These are phyloP conservation scores for Salix koriyanagi DNA, from an alignment of 345 rosid species.

Conservation along the genomic window DNA sequence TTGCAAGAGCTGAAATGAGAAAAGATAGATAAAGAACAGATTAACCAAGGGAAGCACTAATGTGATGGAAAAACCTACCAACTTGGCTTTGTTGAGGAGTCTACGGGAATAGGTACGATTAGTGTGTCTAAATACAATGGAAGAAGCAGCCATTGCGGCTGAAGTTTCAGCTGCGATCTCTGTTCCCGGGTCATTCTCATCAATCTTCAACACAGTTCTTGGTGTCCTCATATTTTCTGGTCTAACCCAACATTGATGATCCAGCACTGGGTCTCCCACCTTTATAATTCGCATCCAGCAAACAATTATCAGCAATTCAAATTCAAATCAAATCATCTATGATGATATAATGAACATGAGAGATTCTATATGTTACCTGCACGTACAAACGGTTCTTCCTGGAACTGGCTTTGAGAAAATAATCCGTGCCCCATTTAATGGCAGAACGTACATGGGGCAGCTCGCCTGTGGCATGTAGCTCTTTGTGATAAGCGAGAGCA, in stretches of 20 bases:
- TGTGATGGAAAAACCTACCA: conserved; percentile 21
- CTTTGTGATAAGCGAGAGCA: conserved; percentile 42
- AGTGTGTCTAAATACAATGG: conserved; percentile 51
- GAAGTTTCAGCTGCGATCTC: conserved; percentile 87
- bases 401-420: conserved; percentile 62
- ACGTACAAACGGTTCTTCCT: conserved; percentile 50
- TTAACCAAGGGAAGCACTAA: background rate
- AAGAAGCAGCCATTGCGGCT: conserved; percentile 76
- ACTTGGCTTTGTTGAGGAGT: conserved; percentile 83
- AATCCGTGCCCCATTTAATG: conserved; percentile 93
- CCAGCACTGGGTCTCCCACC: conserved; percentile 77
- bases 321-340: background rate
- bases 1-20: background rate
- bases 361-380: conserved; percentile 41
- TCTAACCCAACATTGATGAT: conserved; percentile 78
- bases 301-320: background rate
- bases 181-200: conserved; percentile 50
- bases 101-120: conserved; percentile 51
- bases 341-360: background rate
- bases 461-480: conserved; percentile 54
- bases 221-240: conserved; percentile 80
- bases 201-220: conserved; percentile 61
- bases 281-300: background rate
- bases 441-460: conserved; percentile 38
- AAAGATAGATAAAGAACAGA: background rate